Base-by-base conservation (phyloP, 768 basidiomycete species). In the Boletus tomentosulus region DNA sequence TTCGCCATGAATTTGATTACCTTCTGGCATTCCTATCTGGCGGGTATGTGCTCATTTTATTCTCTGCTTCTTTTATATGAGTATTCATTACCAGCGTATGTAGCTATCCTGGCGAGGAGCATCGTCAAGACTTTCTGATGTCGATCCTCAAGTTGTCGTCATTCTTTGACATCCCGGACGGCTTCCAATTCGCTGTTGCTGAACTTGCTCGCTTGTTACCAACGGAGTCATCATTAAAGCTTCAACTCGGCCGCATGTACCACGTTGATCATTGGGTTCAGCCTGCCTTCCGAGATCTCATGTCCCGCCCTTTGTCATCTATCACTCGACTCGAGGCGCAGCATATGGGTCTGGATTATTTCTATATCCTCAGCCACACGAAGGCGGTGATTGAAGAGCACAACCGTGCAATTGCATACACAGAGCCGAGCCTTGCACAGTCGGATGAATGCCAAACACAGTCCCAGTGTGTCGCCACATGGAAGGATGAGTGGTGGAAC, bases 401-500 rank as follows among this genome's bases (percentile, higher is more conserved):
- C 0, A 28, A 47, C 15, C 35, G 15, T 0, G 58, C 58, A 2
- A 50, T 56, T 19, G 54, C 51, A 22, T 56, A 53, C 16, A 48
- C 55, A 0, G 49, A 56, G 2, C 55, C 51, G 0, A 4, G 1
- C 0, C 39, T 47, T 1, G 15, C 1, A 9, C 54, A 47, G 15
- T 19, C 54, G 5, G 1, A 0, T 3, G 27, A 3, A 0, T 56
- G 54, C 15, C 33, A 1, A 1, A 46, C 33, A 4, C 51, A 27
- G 0, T 2, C 3, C 0, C 19, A 25, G 11, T 59, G 57, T 27
- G 4, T 28, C 0, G 10, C 12, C 0, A 8, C 11, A 2, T 56
- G 58, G 58, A 47, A 34, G 5, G 49, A 59, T 3, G 51, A 56
- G 6, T 59, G 57, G 54, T 59, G 57, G 57, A 58, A 58, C 44